Evolutionary conservation across 345 rosid genomes (phyloP), one percentile per base, ranked within the genome.

Genomic region (Geranium brycei): DNA sequence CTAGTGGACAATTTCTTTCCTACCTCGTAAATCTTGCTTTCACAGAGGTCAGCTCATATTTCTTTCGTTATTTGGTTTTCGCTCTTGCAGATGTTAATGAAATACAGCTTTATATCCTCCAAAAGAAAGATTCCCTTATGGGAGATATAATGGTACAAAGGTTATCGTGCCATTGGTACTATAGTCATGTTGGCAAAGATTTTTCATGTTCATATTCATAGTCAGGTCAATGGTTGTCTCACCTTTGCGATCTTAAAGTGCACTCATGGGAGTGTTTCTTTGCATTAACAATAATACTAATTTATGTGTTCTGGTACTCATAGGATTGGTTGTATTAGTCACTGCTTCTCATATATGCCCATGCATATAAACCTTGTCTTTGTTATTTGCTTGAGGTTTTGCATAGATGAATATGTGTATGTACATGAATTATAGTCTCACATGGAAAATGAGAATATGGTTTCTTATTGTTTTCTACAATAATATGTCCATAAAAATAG

Each of bases 1-100:
- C 99, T 3, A 86, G 95, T 65, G 99, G 99, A 75, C 99, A 93
- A 77, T 85, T 93, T 76, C 74, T 93, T 71, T 93, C 99, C 68
- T 93, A 93, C 74, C 84, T 93, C 19, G 68, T 93, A 62, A 93
- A 90, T 66, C 88, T 88, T 62, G 96, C 95, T 65, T 93, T 93
- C 76, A 93, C 99, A 5, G 83, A 93, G 99, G 99, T 92, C 68
- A 74, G 79, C 51, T 64, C 69, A 67, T 19, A 10, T 62, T 31
- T 19, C 59, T 35, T 23, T 53, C 62, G 55, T 67, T 66, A 51
- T 53, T 58, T 59, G 53, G 11, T 47, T 23, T 23, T 47, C 15
- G 15, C 1, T 47, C 11, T 13, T 47, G 53, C 53, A 47, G 53
- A 47, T 47, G 13, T 47, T 47, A 47, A 13, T 47, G 53, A 47